Percentiles rank a stretch among this genome's conserved stretches.
Evolutionary conservation across 1,284 basidiomycete genomes (phyloP).

Genomic region (Marasmius oreades): DNA sequence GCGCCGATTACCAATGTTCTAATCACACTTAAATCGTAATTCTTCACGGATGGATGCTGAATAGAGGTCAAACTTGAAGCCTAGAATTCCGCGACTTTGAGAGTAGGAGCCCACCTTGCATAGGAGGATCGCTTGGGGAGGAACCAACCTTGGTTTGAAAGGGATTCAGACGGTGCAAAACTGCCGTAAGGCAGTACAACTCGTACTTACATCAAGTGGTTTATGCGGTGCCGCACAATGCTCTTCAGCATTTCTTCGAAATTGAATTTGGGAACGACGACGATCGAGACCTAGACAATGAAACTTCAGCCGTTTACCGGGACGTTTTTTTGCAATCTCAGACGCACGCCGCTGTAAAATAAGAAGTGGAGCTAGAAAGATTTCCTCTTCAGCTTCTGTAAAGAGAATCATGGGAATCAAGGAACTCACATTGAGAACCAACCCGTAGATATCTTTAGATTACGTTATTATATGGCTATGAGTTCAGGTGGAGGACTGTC

Average conservation of each 20-base stretch:
- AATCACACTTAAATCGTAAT: conserved; percentile 63
- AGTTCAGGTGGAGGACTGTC: conserved; percentile 3
- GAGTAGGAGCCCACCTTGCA: conserved; percentile 47
- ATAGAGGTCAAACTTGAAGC: not conserved
- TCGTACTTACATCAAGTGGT: conserved; percentile 51
- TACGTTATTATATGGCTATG: too few species aligned
- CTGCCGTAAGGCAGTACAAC: too few species aligned
- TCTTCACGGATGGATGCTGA: conserved; percentile 59
- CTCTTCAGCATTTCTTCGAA: conserved; percentile 58
- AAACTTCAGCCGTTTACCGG: not conserved
- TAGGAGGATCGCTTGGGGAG: conserved; percentile 60
- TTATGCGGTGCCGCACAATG: conserved; percentile 59
- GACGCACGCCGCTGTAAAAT: conserved; percentile 49
- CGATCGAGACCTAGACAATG: conserved; percentile 45
- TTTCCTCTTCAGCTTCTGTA: not conserved
- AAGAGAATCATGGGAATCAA: not conserved
- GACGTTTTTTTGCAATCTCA: not conserved
- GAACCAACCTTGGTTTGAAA: conserved; percentile 62
- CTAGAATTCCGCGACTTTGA: not conserved
- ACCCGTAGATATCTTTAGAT: conserved; percentile 59
- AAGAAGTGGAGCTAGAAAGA: conserved; percentile 44
- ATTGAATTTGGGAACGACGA: conserved; percentile 67
- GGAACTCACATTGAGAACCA: conserved; percentile 46
- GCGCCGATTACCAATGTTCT: conserved; percentile 65
- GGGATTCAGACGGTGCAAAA: too few species aligned